Base-by-base conservation (phyloP, 495 filamentous ascomycete genomes). In the Niebla homalea region DNA sequence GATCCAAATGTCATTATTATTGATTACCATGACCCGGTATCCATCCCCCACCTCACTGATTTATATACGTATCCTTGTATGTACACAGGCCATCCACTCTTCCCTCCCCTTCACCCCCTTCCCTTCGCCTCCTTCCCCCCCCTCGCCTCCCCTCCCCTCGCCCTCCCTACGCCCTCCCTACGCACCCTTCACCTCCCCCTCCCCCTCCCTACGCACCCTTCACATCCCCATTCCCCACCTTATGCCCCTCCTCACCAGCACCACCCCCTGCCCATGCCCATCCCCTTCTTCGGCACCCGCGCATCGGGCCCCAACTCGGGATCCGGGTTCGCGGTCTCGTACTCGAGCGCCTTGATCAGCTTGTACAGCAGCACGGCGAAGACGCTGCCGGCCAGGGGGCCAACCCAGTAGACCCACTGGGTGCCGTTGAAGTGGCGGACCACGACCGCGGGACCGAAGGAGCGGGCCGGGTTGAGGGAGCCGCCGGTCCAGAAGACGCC, bases 241-340 rank as follows among this genome's bases (percentile, higher is more conserved):
- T 1, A 26, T 36, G 26, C 22, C 20, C 20, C 18, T 41, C 7
- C 29, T 35, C 42, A 38, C 18, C 19, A 42, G 29, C 29, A 26
- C n/a, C 32, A 46, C 5, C 40, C 49, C 10, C 40, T 16, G 23
- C 19, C 19, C 42, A 10, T 16, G 1, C 4, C 15, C 23, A 22
- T 38, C 12, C 32, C 32, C n/a, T 36, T 43, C 7, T 11, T 32
- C 29, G 29, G 29, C 29, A 32, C 10, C 7, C 14, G 10, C 29
- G 29, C 29, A 32, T 32, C 29, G 29, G 45, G 45, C 23, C 45
- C 45, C 23, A 49, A 20, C 44, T 89, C 85, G 60, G 84, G 81
- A 4, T 78, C 84, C 4, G 83, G 83, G 54, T 93, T 94, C 48
- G 79, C 82, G 12, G 78, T 81, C 65, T 88, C 77, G 62, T 85